Percentiles rank a stretch among this genome's conserved stretches.
phyloP scores from a whole-genome alignment of 148 eudicot genomes.

The Rhododendron mucronatum region DNA sequence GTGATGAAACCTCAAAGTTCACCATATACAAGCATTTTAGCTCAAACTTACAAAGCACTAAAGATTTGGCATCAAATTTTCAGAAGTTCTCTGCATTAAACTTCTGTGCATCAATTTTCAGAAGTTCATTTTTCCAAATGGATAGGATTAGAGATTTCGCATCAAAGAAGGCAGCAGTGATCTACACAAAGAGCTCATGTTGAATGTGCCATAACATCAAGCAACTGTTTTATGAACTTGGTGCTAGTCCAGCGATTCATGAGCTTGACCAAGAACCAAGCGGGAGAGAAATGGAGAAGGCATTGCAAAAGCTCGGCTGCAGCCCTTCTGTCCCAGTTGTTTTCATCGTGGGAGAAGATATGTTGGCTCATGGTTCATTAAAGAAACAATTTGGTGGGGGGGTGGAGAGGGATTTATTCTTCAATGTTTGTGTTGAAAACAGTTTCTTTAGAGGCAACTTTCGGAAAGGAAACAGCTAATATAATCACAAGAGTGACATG shows the following conservation, averaged over 20 bases:
- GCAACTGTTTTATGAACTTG: constrained; percentile 36
- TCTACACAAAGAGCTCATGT: constrained; percentile 53
- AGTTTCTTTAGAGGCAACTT: constrained; percentile 12
- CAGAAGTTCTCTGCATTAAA: too few species aligned
- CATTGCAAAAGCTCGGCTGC: constrained; percentile 25
- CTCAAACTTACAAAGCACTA: not conserved
- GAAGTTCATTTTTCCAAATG: constrained; percentile 21
- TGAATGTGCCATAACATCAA: constrained; percentile 45
- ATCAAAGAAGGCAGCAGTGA: constrained; percentile 43
- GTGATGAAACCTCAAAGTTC: constrained; percentile 16
- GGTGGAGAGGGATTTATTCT: constrained; percentile 18
- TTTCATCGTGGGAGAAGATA: constrained; percentile 41
- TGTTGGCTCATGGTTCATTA: constrained; percentile 19
- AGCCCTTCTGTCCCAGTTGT: constrained; percentile 39
- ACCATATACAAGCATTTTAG: not conserved
- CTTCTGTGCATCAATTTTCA: not conserved
- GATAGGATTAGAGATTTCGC: constrained; percentile 37
- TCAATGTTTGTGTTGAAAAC: not conserved
- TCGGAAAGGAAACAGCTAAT: constrained; percentile 5
- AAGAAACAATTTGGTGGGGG: not conserved
- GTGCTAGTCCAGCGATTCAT: constrained; percentile 44
- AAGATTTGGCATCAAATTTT: constrained; percentile 18
- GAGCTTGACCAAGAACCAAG: constrained; percentile 36
- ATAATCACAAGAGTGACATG: not conserved
- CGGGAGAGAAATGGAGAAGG: constrained; percentile 42